Evolutionary conservation across 345 rosid species (phyloP), one percentile per base, ranked within the genome.

Genomic region (Brassica napus): DNA sequence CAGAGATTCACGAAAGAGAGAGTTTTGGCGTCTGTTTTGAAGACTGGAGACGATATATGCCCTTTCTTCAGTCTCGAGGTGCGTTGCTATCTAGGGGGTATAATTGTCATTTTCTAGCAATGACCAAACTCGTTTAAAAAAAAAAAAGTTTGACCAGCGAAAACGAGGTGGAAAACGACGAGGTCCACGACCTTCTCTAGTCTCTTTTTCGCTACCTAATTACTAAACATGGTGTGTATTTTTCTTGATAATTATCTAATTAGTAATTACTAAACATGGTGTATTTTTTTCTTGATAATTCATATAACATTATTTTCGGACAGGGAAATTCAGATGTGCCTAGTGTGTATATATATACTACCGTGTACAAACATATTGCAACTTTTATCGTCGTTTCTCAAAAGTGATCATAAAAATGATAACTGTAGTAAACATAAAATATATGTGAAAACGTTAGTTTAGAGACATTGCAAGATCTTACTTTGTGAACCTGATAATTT

Each of bases 1-100:
- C 68, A 39, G 68, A 64, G 26, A 64, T 64, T 64, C 68, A 7
- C 18, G 37, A 6, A 57, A 21, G 64, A 61, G 42, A 7, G 10
- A n/a, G 39, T 54, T 69, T 69, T 69, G 73, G 28, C 47, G 62
- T 69, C 44, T 69, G 6, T 15, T 52, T 32, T 24, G 1, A 23
- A 5, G 69, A 7, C 37, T 18, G 32, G 65, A 71, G 76, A 73
- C 77, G 31, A 63, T 44, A 26, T 63, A 6, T 47, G 61, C 70
- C 70, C 77, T 73, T 73, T 49, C 11, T 4, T 28, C 10, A 14
- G 39, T 59, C 67, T 39, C 28, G 8, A 24, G 57, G 4, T 15
- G 28, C 76, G 59, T 62, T 39, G 30, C 42, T 30, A 21, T 5
- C 12, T 31, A 5, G 15, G 44, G 49, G 54, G 15, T 44, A 44